These are phyloP conservation scores for Penicillium sp. DNA, from an alignment of 2,329 filamentous ascomycete genomes.

Conservation along the genomic window DNA sequence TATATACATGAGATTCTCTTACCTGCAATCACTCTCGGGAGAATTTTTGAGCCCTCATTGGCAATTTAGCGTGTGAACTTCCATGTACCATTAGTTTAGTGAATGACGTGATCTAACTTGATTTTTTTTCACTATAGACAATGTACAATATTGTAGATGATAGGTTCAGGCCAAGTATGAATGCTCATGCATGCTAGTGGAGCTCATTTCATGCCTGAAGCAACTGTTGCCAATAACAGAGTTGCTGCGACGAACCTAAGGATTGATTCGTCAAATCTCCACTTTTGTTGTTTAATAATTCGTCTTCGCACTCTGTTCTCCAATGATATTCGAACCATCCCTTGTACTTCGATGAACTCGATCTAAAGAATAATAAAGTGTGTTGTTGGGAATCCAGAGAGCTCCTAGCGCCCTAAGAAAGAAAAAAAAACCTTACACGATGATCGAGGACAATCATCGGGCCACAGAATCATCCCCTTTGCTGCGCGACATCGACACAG, in stretches of 20 bases:
- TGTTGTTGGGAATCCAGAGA: neutral
- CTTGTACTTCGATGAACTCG: neutral
- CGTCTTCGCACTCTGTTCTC: neutral
- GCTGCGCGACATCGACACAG: conserved; percentile 1
- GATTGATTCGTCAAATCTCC: neutral
- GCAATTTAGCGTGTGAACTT: neutral
- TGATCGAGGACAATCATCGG: neutral
- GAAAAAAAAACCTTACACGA: neutral
- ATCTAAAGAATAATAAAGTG: neutral
- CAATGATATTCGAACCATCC: neutral
- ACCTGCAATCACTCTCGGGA: neutral
- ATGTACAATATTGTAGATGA: neutral
- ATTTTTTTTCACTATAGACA: too few species aligned
- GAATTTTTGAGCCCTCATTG: neutral
- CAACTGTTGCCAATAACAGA: neutral
- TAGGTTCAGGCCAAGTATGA: neutral
- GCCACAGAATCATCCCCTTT: conserved; percentile 5
- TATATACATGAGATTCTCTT: neutral
- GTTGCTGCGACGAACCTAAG: neutral
- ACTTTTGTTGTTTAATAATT: neutral
- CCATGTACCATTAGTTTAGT: neutral
- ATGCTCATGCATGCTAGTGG: neutral
- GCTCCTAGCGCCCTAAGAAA: neutral
- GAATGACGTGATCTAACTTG: neutral
- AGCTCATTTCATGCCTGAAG: neutral